Percentiles rank a stretch among this genome's conserved stretches.
phyloP scores from a whole-genome alignment of 257 asterid species.

The Euphrasia confusa region DNA sequence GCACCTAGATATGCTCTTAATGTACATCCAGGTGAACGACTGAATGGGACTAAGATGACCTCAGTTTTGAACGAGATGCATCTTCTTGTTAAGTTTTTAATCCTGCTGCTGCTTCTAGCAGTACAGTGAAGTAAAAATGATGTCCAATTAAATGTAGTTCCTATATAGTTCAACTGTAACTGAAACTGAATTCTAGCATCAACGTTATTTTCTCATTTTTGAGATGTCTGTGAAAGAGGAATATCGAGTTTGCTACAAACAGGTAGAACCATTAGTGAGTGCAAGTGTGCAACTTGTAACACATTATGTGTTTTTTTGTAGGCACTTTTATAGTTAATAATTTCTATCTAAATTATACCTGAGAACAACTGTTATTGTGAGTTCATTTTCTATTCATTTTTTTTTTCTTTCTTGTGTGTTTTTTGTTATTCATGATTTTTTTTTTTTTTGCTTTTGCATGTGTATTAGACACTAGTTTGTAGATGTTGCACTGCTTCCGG shows the following conservation, averaged over 20 bases:
- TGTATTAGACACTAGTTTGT: no score
- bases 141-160: slow-evolving; percentile 31
- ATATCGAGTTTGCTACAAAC: slow-evolving; percentile 22
- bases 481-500: no score
- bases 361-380: not conserved
- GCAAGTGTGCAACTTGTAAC: slow-evolving; percentile 34
- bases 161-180: slow-evolving; percentile 29
- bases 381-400: no score
- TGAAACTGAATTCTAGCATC: slow-evolving; percentile 40
- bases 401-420: no score
- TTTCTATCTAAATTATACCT: slow-evolving; percentile 15
- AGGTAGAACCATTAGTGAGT: slow-evolving; percentile 10
- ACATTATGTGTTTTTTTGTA: slow-evolving; percentile 25
- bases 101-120: slow-evolving; percentile 40
- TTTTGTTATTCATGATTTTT: no score
- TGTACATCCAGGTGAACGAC: slow-evolving; percentile 27
- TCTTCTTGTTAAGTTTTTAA: slow-evolving; percentile 29
- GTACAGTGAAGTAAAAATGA: slow-evolving; percentile 63
- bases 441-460: no score
- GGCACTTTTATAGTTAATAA: slow-evolving; percentile 23
- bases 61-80: slow-evolving; percentile 33
- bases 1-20: slow-evolving; percentile 22
- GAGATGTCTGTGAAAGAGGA: slow-evolving; percentile 40
- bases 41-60: slow-evolving; percentile 28
- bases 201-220: slow-evolving; percentile 29